These are phyloP conservation scores for Plasmodium falciparum DNA, from an alignment of 169 alveolate species.

Conservation along the genomic window DNA sequence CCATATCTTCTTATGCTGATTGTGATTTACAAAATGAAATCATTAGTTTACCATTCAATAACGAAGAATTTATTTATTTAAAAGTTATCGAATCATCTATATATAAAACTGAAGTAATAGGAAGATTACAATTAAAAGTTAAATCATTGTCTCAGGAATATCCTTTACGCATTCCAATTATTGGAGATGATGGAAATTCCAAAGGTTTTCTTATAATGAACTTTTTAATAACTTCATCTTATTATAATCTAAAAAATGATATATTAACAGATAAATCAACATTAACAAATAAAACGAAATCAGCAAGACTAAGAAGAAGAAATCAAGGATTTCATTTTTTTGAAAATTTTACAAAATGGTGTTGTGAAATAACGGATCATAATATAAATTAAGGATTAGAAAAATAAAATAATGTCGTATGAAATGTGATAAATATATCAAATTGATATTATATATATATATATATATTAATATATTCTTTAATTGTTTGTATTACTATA, in stretches of 20 bases:
- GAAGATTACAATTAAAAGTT: conserved; percentile 83
- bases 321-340: conserved; percentile 78
- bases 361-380: conserved; percentile 86
- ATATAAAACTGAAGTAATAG: conserved; percentile 80
- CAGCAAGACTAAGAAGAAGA: conserved; percentile 72
- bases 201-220: conserved; percentile 82
- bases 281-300: conserved; percentile 56
- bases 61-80: conserved; percentile 81
- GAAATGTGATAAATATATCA: neutral
- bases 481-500: too few species aligned
- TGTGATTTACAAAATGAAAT: conserved; percentile 84
- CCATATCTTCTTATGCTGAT: conserved; percentile 53
- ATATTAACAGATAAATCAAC: conserved; percentile 53
- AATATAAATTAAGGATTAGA: conserved; percentile 73
- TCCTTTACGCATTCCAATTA: conserved; percentile 82
- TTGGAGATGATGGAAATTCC: conserved; percentile 82
- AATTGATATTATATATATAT: too few species aligned
- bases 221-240: conserved; percentile 78
- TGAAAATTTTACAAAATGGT: conserved; percentile 85
- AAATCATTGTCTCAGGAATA: conserved; percentile 81
- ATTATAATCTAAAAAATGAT: conserved; percentile 78
- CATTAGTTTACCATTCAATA: conserved; percentile 82
- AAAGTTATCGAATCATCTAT: conserved; percentile 82
- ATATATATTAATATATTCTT: too few species aligned
- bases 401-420: neutral